A percentile compares a stretch with the other conserved stretches of the same genome.
Conservation (phyloP, 2,329 filamentous ascomycete species). For the Xylaria arbuscula region DNA sequence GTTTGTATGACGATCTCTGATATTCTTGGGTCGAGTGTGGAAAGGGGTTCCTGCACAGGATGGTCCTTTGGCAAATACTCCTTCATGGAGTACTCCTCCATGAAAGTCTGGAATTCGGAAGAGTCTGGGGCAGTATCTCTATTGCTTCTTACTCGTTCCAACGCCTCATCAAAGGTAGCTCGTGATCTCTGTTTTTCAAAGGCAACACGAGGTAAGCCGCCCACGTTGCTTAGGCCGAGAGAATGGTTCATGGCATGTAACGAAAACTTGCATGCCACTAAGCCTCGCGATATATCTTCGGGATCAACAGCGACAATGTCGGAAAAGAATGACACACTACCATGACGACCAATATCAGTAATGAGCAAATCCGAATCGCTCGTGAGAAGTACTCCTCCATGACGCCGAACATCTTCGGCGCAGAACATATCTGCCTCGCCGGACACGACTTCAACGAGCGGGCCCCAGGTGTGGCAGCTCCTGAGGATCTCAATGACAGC, state of each 20-base stretch:
- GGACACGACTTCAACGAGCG: constrained; percentile 70
- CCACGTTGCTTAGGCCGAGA: constrained; percentile 45
- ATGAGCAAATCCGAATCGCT: constrained; percentile 89
- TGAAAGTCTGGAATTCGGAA: constrained; percentile 42
- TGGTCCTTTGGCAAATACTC: constrained; percentile 46
- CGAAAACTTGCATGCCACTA: constrained; percentile 53
- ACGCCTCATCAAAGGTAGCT: constrained; percentile 39
- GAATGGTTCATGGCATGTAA: constrained; percentile 43
- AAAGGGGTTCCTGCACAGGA: constrained; percentile 42
- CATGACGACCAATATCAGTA: constrained; percentile 72
- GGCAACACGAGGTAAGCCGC: constrained; percentile 47
- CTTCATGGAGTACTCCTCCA: constrained; percentile 42
- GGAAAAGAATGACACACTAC: constrained; percentile 74
- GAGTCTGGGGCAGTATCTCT: constrained; percentile 44
- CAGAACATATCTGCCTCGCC: constrained; percentile 90
- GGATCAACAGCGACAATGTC: constrained; percentile 61
- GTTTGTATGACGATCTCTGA: constrained; percentile 55
- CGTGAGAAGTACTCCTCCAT: constrained; percentile 73
- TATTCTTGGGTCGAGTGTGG: constrained; percentile 51
- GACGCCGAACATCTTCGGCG: constrained; percentile 68
- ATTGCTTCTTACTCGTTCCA: constrained; percentile 42
- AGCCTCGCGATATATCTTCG: constrained; percentile 33
- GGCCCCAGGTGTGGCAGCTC: constrained; percentile 55
- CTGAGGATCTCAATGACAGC: constrained; percentile 77
- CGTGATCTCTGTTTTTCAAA: constrained; percentile 45